phyloP scores from a whole-genome alignment of 2,329 filamentous ascomycete species.

The Exophiala bonariae region DNA sequence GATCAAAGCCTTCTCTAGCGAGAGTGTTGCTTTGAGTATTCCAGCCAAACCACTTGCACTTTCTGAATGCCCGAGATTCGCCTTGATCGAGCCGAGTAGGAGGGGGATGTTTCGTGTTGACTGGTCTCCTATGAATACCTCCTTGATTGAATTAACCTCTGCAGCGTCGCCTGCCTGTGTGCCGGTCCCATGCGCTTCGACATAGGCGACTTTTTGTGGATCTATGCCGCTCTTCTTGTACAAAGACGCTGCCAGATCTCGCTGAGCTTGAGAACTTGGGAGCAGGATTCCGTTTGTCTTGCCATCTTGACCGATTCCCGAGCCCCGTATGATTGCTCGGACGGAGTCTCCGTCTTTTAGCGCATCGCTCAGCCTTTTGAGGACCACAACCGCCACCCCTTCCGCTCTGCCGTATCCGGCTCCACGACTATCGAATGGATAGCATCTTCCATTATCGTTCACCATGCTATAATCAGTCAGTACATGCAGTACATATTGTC shows the following conservation, averaged over 20 bases:
- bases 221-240: conserved; percentile 33
- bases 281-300: conserved; percentile 8
- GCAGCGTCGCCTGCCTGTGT: conserved; percentile 34
- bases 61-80: conserved; percentile 16
- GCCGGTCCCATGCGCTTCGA: conserved; percentile 43
- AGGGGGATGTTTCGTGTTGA: not conserved
- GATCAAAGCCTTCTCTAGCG: conserved; percentile 12
- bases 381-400: conserved; percentile 34
- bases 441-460: conserved; percentile 30
- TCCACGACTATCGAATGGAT: conserved; percentile 31
- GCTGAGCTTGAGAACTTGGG: conserved; percentile 10
- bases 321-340: conserved; percentile 36
- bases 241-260: conserved; percentile 8
- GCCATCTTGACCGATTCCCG: conserved; percentile 36
- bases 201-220: conserved; percentile 34
- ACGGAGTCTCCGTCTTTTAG: conserved; percentile 37
- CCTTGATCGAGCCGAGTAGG: conserved; percentile 12
- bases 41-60: conserved; percentile 14
- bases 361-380: conserved; percentile 37
- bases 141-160: conserved; percentile 3
- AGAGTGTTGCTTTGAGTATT: conserved; percentile 15
- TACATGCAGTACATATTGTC: no score
- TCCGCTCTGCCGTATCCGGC: conserved; percentile 38
- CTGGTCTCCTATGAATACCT: not conserved
- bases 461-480: no score